Percentiles rank a stretch among this genome's conserved stretches.
Evolutionary conservation across 2,329 filamentous ascomycete genomes (phyloP).

Genomic region (Pestalotiopsis sp.): DNA sequence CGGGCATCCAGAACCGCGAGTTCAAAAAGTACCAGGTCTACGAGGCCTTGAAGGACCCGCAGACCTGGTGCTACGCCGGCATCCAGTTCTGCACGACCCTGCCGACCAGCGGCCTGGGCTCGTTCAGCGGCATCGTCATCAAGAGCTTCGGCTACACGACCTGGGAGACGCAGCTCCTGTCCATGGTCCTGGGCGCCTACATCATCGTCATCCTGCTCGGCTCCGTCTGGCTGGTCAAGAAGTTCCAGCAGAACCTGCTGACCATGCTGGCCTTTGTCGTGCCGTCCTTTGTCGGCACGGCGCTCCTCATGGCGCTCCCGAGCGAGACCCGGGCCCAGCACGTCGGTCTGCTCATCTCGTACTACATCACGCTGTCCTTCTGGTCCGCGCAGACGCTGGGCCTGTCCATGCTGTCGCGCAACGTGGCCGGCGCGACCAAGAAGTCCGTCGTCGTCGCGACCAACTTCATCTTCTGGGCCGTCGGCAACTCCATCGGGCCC

Average conservation of each 20-base stretch:
- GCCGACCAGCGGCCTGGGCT: constrained; percentile 72
- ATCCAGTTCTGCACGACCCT: constrained; percentile 73
- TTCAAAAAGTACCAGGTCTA: constrained; percentile 49
- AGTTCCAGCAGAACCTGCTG: constrained; percentile 67
- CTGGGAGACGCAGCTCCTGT: constrained; percentile 71
- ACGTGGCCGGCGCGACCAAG: constrained; percentile 74
- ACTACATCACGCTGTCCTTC: constrained; percentile 78
- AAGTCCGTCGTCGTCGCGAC: constrained; percentile 68
- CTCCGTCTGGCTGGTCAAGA: constrained; percentile 69
- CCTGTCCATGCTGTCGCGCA: constrained; percentile 68
- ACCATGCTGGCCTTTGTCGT: constrained; percentile 68
- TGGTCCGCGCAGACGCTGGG: constrained; percentile 72
- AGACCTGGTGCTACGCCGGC: constrained; percentile 65
- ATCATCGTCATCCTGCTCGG: constrained; percentile 71
- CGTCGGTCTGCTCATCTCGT: constrained; percentile 69
- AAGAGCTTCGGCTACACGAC: constrained; percentile 64
- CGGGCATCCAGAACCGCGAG: constrained; percentile 57
- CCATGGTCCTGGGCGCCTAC: constrained; percentile 74
- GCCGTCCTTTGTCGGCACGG: constrained; percentile 72
- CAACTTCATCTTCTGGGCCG: constrained; percentile 69
- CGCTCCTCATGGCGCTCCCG: constrained; percentile 69
- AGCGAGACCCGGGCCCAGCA: constrained; percentile 59
- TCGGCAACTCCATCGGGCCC: constrained; percentile 41
- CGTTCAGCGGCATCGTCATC: constrained; percentile 76
- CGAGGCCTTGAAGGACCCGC: constrained; percentile 63